Percentiles rank a stretch among this genome's conserved stretches.
Evolutionary conservation across 2,329 filamentous ascomycete species (phyloP).

Genomic region (Botryosphaeria agaves): DNA sequence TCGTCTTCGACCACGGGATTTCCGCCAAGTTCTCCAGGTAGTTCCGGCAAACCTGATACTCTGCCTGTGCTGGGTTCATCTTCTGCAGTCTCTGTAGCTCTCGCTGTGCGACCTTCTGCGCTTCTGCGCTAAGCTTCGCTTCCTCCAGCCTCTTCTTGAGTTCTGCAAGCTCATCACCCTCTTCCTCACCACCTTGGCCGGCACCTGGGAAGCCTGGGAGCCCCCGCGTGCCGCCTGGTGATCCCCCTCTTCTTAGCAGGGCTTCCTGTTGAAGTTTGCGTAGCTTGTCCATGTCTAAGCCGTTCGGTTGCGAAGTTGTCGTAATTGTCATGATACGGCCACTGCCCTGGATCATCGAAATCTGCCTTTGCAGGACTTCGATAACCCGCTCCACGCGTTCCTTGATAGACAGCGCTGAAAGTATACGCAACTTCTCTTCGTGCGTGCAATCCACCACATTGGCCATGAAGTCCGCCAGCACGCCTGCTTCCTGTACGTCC

Average conservation of each 20-base stretch:
- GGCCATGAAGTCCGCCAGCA: conserved; percentile 90
- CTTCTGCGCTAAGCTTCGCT: conserved; percentile 67
- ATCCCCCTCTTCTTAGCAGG: conserved; percentile 16
- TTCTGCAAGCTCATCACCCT: conserved; percentile 79
- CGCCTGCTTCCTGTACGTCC: conserved; percentile 63
- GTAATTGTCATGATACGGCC: conserved; percentile 70
- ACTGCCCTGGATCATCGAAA: conserved; percentile 69
- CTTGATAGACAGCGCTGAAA: conserved; percentile 66
- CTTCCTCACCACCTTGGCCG: conserved; percentile 52
- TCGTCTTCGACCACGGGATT: conserved; percentile 77
- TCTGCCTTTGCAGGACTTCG: conserved; percentile 67
- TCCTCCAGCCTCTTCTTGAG: conserved; percentile 74
- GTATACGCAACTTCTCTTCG: conserved; percentile 77
- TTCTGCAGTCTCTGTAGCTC: conserved; percentile 79
- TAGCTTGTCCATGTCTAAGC: conserved; percentile 25
- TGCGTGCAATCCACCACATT: conserved; percentile 77
- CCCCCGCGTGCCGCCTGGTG: conserved; percentile 13
- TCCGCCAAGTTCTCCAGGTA: conserved; percentile 90
- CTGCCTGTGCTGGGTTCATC: conserved; percentile 91
- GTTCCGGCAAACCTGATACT: conserved; percentile 84
- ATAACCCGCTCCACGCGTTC: conserved; percentile 67
- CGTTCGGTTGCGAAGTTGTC: conserved; percentile 31
- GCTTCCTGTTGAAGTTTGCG: conserved; percentile 25
- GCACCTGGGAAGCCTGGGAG: conserved; percentile 26
- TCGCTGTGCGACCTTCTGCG: conserved; percentile 74